Conservation (phyloP, 495 filamentous ascomycete species). For the Xeromyces bisporus region DNA sequence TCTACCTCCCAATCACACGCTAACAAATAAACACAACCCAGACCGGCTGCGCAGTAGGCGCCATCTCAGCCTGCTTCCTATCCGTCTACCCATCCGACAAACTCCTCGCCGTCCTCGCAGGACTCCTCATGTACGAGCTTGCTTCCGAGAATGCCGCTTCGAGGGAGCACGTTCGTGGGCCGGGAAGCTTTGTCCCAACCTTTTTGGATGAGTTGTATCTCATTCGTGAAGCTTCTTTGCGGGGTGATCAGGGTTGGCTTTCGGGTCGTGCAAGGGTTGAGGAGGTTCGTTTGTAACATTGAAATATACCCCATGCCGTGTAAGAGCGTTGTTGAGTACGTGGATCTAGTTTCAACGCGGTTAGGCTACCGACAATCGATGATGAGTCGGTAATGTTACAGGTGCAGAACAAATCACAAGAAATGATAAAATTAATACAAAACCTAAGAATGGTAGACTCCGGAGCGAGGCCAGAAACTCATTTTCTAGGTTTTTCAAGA, state of each 20-base stretch:
- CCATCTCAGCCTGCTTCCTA: constrained; percentile 57
- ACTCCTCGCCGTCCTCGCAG: constrained; percentile 52
- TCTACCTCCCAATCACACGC: neutral
- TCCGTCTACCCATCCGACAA: constrained; percentile 42
- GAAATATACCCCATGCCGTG: too few species aligned
- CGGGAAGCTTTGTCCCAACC: constrained; percentile 75
- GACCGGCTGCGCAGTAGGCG: constrained; percentile 76
- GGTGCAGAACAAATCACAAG: too few species aligned
- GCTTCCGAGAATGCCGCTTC: constrained; percentile 58
- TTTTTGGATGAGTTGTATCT: constrained; percentile 59
- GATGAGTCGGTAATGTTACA: too few species aligned
- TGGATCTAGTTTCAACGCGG: too few species aligned
- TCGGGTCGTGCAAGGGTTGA: constrained; percentile 35
- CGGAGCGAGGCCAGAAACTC: too few species aligned
- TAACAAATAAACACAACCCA: constrained; percentile 5
- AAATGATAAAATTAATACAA: too few species aligned
- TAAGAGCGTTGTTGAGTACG: too few species aligned
- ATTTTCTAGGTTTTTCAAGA: too few species aligned
- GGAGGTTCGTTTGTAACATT: constrained; percentile 21
- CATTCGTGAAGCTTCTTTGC: constrained; percentile 30
- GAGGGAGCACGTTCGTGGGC: constrained; percentile 50
- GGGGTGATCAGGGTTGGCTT: constrained; percentile 37
- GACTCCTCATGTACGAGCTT: constrained; percentile 64
- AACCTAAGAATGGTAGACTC: too few species aligned
- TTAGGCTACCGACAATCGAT: too few species aligned